phyloP scores from a whole-genome alignment of 805 yeast species.

The Saturnispora gosingensis region DNA sequence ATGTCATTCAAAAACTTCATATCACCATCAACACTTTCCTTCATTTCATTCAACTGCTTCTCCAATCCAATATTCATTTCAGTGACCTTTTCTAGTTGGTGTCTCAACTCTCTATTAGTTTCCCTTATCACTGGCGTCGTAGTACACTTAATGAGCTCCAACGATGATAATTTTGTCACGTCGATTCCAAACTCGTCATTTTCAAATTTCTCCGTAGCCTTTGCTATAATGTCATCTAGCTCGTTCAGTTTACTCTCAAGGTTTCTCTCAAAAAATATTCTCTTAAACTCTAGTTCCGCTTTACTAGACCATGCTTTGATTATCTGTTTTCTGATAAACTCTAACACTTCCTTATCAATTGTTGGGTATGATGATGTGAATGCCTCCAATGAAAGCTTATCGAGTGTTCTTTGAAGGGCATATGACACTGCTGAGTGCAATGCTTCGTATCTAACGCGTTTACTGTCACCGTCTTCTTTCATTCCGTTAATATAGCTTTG shows the following conservation, averaged over 20 bases:
- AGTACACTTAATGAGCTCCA: conserved; percentile 17
- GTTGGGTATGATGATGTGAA: conserved; percentile 38
- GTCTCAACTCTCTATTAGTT: conserved; percentile 7
- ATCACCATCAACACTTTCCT: conserved; percentile 8
- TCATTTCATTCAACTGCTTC: conserved; percentile 8
- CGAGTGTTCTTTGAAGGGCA: conserved; percentile 34
- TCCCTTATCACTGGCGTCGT: conserved; percentile 10
- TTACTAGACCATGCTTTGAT: conserved; percentile 34
- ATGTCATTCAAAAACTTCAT: conserved; percentile 9
- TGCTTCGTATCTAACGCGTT: conserved; percentile 23
- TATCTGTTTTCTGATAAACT: conserved; percentile 37
- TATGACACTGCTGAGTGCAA: conserved; percentile 28
- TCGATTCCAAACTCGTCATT: conserved; percentile 10
- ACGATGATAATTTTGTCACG: conserved; percentile 9
- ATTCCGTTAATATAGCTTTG: neutral
- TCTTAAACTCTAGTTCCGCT: conserved; percentile 36
- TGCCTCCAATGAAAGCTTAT: conserved; percentile 35
- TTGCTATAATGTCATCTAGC: conserved; percentile 38
- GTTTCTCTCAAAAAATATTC: conserved; percentile 37
- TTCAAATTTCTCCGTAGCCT: conserved; percentile 24
- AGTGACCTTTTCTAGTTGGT: neutral
- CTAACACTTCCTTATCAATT: conserved; percentile 33
- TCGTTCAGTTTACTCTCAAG: conserved; percentile 35
- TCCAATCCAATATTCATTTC: conserved; percentile 6
- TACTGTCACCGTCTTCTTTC: neutral